Percentiles rank a stretch among this genome's conserved stretches.
These are phyloP conservation scores for Boletales sp. DNA, from an alignment of 768 basidiomycete species.

Conservation along the genomic window DNA sequence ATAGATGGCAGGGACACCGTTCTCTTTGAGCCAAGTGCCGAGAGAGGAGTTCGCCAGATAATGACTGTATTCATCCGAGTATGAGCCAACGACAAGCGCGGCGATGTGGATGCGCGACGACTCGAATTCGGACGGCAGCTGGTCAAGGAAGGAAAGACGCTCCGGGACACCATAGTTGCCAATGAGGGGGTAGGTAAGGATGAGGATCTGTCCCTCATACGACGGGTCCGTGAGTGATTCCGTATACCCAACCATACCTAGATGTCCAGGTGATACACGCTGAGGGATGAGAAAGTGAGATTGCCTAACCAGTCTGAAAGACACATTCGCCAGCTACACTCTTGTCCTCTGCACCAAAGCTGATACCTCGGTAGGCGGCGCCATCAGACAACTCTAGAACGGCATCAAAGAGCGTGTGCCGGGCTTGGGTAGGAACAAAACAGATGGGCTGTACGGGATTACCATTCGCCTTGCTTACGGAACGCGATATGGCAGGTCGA, in stretches of 20 bases:
- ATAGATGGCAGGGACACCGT: constrained; percentile 89
- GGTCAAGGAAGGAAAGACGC: constrained; percentile 47
- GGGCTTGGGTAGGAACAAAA: constrained; percentile 25
- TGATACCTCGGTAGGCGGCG: constrained; percentile 80
- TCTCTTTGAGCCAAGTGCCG: constrained; percentile 91
- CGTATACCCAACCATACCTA: constrained; percentile 99
- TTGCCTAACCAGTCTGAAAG: constrained; percentile 89
- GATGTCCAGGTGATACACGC: constrained; percentile 14
- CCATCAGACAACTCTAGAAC: constrained; percentile 91
- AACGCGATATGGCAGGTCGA: constrained; percentile 45
- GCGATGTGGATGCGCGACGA: constrained; percentile 92
- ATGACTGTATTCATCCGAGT: constrained; percentile 92
- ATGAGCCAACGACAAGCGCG: constrained; percentile 88
- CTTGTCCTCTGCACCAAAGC: constrained; percentile 89
- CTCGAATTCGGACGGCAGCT: constrained; percentile 79
- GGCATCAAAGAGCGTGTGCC: constrained; percentile 42
- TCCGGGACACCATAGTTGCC: constrained; percentile 97
- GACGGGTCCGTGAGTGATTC: constrained; percentile 98
- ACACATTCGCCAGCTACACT: constrained; percentile 97
- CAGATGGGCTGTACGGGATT: constrained; percentile 34
- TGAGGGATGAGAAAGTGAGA: constrained; percentile 5
- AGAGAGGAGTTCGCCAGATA: constrained; percentile 88
- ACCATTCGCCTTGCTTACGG: constrained; percentile 36
- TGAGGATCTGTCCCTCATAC: constrained; percentile 96
- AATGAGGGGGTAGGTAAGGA: constrained; percentile 93